Evolutionary conservation across 768 basidiomycete genomes (phyloP), one percentile per base, ranked within the genome.

Genomic region (Rhodotorula graminis): DNA sequence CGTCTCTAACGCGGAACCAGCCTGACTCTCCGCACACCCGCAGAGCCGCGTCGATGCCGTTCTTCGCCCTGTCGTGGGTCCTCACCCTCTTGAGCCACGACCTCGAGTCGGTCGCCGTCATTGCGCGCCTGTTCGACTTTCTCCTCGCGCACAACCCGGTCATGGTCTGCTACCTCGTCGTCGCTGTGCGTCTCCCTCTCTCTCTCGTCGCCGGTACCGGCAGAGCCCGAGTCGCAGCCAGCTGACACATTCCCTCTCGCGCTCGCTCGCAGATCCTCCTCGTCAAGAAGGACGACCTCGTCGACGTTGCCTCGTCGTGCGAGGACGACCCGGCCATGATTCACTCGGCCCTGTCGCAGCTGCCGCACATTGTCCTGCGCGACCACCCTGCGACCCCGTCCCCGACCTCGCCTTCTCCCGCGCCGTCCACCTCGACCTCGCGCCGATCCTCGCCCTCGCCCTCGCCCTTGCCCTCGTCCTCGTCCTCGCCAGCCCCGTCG

Each of bases 21-120:
- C 12, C 40, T 19, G 16, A 47, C 31, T 9, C 37, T 4, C 25
- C 40, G 19, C 19, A 2, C 33, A 10, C 52, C 5, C 21, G 27
- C 47, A 80, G 77, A 46, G 81, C 81, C 18, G 81, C 82, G 0
- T 80, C 82, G 16, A 76, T 83, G 23, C 83, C 83, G 0, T 83
- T 82, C 78, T 84, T 84, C 69, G 82, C 83, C 0, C 76, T 84
- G 2, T 83, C 82, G 2, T 83, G 83, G 83, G 79, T 83, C 1
- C 73, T 84, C 7, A 83, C 82, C 19, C 75, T 84, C 25, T 82
- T 84, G 73, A 80, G 81, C 10, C 83, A 84, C 79, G 82, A 84
- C 67, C 72, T 83, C 65, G 80, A 82, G 67, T 80, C 79, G 15
- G 72, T 82, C 8, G 73, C 79, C 27, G 79, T 82, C 44, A 76